Percentiles rank a stretch among this genome's conserved stretches.
Evolutionary conservation across 225 moss, liverwort and hornwort genomes (phyloP).

Genomic region (Anthoceros angustus): DNA sequence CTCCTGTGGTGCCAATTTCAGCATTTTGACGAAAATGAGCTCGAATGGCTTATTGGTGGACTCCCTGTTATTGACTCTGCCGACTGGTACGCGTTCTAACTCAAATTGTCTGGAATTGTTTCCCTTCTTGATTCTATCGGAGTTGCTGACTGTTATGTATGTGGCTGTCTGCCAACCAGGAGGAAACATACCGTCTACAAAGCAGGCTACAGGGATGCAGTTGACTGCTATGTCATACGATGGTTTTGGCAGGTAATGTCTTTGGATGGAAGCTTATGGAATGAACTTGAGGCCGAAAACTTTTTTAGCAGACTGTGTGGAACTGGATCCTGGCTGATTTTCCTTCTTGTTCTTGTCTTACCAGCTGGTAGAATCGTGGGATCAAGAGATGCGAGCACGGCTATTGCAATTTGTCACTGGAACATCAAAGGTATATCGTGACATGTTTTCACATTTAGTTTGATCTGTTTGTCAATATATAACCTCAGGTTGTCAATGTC

Average conservation of each 20-base stretch:
- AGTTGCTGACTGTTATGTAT: not conserved
- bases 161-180: slow-evolving; percentile 24
- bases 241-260: slow-evolving; percentile 90
- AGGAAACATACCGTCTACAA: slow-evolving; percentile 95
- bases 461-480: no score
- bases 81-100: slow-evolving; percentile 72
- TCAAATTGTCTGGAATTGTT: not conserved
- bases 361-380: slow-evolving; percentile 96
- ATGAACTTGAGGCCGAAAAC: not conserved
- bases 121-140: not conserved
- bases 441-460: not conserved
- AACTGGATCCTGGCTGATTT: not conserved
- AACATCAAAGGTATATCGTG: slow-evolving; percentile 62
- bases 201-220: slow-evolving; percentile 84
- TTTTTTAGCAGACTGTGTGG: not conserved
- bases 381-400: slow-evolving; percentile 97
- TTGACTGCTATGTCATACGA: slow-evolving; percentile 84
- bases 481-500: no score
- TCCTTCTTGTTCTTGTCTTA: slow-evolving; percentile 4
- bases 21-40: slow-evolving; percentile 98
- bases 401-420: slow-evolving; percentile 97
- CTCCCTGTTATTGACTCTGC: slow-evolving; percentile 81
- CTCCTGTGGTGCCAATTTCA: slow-evolving; percentile 13
- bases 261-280: not conserved
- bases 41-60: slow-evolving; percentile 98